Evolutionary conservation across 2,329 filamentous ascomycete species (phyloP), one percentile per base, ranked within the genome.

Genomic region (Clonostachys sp.): DNA sequence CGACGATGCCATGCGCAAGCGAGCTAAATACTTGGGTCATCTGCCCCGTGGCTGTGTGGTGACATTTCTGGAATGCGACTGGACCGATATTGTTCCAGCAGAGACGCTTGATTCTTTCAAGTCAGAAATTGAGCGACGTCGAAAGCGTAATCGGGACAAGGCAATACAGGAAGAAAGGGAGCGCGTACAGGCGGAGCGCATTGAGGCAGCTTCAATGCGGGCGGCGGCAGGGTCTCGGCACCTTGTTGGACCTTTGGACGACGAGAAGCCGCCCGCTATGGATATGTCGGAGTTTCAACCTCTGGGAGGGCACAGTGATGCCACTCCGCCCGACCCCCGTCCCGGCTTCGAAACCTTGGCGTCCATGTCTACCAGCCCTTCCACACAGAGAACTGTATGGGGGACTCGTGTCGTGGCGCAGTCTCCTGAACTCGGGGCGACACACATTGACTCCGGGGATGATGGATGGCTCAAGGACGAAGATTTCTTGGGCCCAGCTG

Each of bases 401-500:
- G 92, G 92, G n/a, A 97, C 92, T 1, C 76, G 80, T 5, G 82
- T 79, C 0, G 70, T 95, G 4, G 71, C 82, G 14, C 70, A 69
- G 1, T 84, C 81, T 5, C 81, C 84, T 3, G 76, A 79, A 12
- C 57, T 82, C 30, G 66, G 66, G 30, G 62, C 74, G 4, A 51
- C 66, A 1, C 49, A 45, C n/a, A 39, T 39, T n/a, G 12, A 57
- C 63, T 30, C 51, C 5, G 48, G 46, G 10, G 82, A 91, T 51
- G 91, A 96, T 61, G 92, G 91, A 1, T 96, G 91, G 91, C 71
- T 92, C 14, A 84, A 88, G 56, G 89, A 85, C 2, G 89, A 95
- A 58, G 84, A 86, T 48, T 81, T 96, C 48, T 62, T 95, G 14
- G 72, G 67, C 2, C 70, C 71, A 5, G 77, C 80, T 2, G 86